These are phyloP conservation scores for Curvularia hawaiiensis DNA, from an alignment of 2,329 filamentous ascomycete genomes.

Conservation along the genomic window DNA sequence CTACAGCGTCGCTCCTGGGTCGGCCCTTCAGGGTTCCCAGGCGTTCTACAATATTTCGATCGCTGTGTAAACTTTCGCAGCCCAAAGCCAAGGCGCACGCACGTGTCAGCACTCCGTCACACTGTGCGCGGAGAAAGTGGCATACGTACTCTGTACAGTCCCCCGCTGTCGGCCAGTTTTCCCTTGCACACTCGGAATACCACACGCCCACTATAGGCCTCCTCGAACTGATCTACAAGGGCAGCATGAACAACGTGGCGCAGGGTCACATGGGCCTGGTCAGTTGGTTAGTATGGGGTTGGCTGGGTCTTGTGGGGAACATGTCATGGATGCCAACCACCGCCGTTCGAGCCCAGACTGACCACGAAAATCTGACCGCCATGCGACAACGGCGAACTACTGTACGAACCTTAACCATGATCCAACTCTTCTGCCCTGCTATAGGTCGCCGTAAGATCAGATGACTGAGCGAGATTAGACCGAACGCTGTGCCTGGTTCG, in stretches of 20 bases:
- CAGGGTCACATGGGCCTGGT: neutral
- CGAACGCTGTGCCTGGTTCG: neutral
- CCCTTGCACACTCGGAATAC: neutral
- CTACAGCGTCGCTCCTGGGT: neutral
- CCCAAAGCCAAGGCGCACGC: neutral
- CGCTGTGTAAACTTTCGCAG: neutral
- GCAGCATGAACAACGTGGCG: neutral
- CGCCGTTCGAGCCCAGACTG: neutral
- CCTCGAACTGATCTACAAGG: neutral
- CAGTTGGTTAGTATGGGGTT: neutral
- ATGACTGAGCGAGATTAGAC: constrained; percentile 2
- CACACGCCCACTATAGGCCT: neutral
- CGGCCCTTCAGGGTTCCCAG: neutral
- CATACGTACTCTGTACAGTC: neutral
- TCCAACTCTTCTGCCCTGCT: neutral
- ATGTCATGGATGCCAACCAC: neutral
- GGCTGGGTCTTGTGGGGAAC: neutral
- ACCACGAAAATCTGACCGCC: neutral
- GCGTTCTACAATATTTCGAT: neutral
- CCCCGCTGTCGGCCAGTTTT: neutral
- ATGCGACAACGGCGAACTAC: constrained; percentile 2
- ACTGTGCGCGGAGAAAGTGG: neutral
- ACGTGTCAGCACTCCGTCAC: neutral
- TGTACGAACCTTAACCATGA: neutral
- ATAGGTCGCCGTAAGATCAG: constrained; percentile 12